These are phyloP conservation scores for Strobilomyces echinocephalus DNA, from an alignment of 768 basidiomycete species.

Conservation along the genomic window DNA sequence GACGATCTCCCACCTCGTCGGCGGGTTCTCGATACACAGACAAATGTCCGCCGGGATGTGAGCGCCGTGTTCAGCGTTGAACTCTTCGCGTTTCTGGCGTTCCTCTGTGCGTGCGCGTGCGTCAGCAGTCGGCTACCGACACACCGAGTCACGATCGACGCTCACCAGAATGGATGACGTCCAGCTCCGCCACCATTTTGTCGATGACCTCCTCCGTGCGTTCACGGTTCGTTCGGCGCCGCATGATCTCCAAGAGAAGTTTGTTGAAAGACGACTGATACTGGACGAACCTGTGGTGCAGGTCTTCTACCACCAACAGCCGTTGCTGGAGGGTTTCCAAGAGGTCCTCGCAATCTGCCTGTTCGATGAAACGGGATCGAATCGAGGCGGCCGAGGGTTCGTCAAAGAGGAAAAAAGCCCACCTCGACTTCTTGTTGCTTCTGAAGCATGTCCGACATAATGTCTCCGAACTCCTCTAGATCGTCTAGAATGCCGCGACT, in stretches of 20 bases:
- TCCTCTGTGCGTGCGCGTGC: conserved; percentile 49
- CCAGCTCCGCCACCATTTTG: conserved; percentile 61
- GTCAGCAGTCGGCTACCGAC: background rate
- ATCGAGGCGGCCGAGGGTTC: background rate
- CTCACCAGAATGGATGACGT: conserved; percentile 63
- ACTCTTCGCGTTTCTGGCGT: conserved; percentile 53
- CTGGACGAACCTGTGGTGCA: conserved; percentile 61
- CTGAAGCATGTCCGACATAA: conserved; percentile 73
- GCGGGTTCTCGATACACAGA: conserved; percentile 67
- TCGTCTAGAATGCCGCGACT: conserved; percentile 52
- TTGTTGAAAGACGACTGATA: conserved; percentile 74
- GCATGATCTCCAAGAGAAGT: conserved; percentile 66
- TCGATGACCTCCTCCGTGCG: conserved; percentile 59
- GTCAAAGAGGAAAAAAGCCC: conserved; percentile 3
- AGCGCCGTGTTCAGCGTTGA: conserved; percentile 68
- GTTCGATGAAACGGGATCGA: background rate
- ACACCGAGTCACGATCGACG: background rate
- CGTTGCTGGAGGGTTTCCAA: conserved; percentile 56
- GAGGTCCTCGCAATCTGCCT: conserved; percentile 52
- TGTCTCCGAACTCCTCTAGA: conserved; percentile 72
- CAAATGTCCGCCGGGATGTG: conserved; percentile 79
- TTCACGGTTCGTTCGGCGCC: conserved; percentile 64
- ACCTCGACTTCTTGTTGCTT: conserved; percentile 70
- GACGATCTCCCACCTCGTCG: conserved; percentile 67
- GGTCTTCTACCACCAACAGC: conserved; percentile 54